A percentile compares a stretch with the other conserved stretches of the same genome.
These are phyloP conservation scores for Alternaria longipes DNA, from an alignment of 2,329 filamentous ascomycete genomes.

Conservation along the genomic window DNA sequence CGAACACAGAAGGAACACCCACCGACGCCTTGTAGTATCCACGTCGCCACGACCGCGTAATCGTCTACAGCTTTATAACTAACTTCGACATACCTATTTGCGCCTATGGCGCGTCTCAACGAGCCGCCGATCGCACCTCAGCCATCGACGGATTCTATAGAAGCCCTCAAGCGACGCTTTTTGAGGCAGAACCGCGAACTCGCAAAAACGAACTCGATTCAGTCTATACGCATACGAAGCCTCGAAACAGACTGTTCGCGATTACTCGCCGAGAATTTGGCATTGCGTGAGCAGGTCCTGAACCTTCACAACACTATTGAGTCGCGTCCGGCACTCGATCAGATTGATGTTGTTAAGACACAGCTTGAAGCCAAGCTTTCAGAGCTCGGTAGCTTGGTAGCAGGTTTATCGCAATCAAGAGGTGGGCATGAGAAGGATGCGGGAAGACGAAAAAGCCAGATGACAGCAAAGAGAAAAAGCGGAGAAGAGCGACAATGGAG, in stretches of 20 bases:
- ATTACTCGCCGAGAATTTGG: slow-evolving; percentile 80
- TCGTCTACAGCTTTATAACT: slow-evolving; percentile 37
- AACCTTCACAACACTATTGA: slow-evolving; percentile 74
- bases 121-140: slow-evolving; percentile 64
- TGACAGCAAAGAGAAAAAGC: slow-evolving; percentile 55
- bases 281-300: slow-evolving; percentile 74
- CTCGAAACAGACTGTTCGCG: slow-evolving; percentile 79
- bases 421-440: slow-evolving; percentile 26
- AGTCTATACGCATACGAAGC: slow-evolving; percentile 78
- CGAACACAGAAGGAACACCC: slow-evolving; percentile 13
- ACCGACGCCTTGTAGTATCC: slow-evolving; percentile 2
- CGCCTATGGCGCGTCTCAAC: slow-evolving; percentile 82
- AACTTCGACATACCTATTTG: slow-evolving; percentile 47
- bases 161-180: slow-evolving; percentile 76
- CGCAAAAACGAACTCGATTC: slow-evolving; percentile 77
- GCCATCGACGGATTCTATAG: slow-evolving; percentile 71
- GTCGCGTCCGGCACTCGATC: slow-evolving; percentile 69
- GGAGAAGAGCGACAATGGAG: slow-evolving; percentile 66
- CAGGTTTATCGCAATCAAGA: slow-evolving; percentile 64
- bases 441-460: slow-evolving; percentile 59
- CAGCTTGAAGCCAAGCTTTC: slow-evolving; percentile 76
- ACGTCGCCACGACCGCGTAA: slow-evolving; percentile 18
- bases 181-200: slow-evolving; percentile 86
- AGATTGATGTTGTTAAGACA: slow-evolving; percentile 73
- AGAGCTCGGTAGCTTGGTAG: slow-evolving; percentile 74